phyloP scores from a whole-genome alignment of 2,329 filamentous ascomycete species.

The Penicillium freii region DNA sequence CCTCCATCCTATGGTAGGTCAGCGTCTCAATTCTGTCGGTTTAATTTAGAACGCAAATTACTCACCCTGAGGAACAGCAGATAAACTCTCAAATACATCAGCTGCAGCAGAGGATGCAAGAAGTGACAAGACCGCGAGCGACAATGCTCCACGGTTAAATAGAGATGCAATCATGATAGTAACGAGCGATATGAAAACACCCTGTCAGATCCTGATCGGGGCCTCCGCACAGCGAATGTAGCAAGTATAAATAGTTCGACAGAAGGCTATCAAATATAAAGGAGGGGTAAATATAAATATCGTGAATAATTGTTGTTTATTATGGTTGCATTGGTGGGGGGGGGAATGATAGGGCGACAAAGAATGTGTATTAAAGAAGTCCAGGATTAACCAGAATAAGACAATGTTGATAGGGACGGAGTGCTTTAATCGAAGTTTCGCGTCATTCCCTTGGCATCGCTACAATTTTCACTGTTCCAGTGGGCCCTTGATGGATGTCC shows the following conservation, averaged over 20 bases:
- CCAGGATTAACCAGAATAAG: not conserved
- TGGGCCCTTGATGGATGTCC: slow-evolving; percentile 3
- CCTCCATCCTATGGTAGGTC: slow-evolving; percentile 31
- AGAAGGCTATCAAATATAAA: slow-evolving; percentile 3
- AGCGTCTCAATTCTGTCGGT: not conserved
- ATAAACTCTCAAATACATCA: slow-evolving; percentile 38
- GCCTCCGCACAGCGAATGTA: not conserved
- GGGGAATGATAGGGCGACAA: slow-evolving; percentile 13
- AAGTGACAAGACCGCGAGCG: slow-evolving; percentile 32
- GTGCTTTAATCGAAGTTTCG: slow-evolving; percentile 1
- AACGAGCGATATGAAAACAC: slow-evolving; percentile 9
- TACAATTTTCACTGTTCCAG: not conserved
- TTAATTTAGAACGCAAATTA: not conserved
- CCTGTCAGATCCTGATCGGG: not conserved
- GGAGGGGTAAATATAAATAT: slow-evolving; percentile 9
- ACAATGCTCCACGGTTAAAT: slow-evolving; percentile 27
- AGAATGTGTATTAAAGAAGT: slow-evolving; percentile 6
- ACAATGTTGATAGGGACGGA: not conserved
- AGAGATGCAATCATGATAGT: slow-evolving; percentile 29
- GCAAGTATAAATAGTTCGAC: slow-evolving; percentile 18
- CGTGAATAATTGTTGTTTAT: slow-evolving; percentile 18
- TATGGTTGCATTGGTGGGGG: slow-evolving; percentile 25
- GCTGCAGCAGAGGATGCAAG: slow-evolving; percentile 30
- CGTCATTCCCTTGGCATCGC: slow-evolving; percentile 2
- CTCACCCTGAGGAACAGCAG: slow-evolving; percentile 35